Evolutionary conservation across 2,329 filamentous ascomycete genomes (phyloP).

Genomic region (Fusarium odoratissimum): DNA sequence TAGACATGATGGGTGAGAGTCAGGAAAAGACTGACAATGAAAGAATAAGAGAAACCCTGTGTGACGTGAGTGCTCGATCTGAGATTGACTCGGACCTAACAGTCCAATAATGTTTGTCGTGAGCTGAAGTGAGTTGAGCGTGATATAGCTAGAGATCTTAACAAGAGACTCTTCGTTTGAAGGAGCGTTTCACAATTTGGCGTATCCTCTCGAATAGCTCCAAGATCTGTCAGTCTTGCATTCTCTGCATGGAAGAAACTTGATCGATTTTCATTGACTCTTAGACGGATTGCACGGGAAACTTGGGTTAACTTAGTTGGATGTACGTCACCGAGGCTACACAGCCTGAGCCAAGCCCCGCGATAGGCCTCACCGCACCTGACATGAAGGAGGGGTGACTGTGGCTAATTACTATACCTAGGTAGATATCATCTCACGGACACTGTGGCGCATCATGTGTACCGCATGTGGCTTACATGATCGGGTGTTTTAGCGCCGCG

Average conservation of each 20-base stretch:
- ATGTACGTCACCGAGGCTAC: slow-evolving; percentile 35
- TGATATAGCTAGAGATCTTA: not conserved
- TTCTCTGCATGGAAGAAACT: slow-evolving; percentile 5
- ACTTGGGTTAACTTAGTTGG: slow-evolving; percentile 5
- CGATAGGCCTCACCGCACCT: slow-evolving; percentile 22
- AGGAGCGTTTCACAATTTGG: not conserved
- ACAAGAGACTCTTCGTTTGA: not conserved
- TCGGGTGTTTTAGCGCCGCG: slow-evolving; percentile 4
- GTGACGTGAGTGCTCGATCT: slow-evolving; percentile 22
- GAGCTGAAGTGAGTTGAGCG: slow-evolving; percentile 16
- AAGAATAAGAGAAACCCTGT: not conserved
- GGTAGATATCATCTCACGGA: not conserved
- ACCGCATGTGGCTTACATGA: not conserved
- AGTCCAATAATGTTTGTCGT: slow-evolving; percentile 20
- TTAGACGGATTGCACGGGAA: slow-evolving; percentile 18
- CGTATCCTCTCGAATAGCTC: slow-evolving; percentile 5
- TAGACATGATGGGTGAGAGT: slow-evolving; percentile 64
- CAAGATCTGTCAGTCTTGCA: slow-evolving; percentile 21
- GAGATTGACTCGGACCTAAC: slow-evolving; percentile 4
- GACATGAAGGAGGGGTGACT: slow-evolving; percentile 17
- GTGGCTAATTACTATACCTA: not conserved
- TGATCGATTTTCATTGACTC: not conserved
- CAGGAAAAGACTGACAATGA: not conserved
- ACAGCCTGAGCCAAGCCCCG: slow-evolving; percentile 38
- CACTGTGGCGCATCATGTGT: not conserved